Percentiles rank a stretch among this genome's conserved stretches.
Evolutionary conservation across 495 filamentous ascomycete species (phyloP).

Genomic region (Penicillium angulare): DNA sequence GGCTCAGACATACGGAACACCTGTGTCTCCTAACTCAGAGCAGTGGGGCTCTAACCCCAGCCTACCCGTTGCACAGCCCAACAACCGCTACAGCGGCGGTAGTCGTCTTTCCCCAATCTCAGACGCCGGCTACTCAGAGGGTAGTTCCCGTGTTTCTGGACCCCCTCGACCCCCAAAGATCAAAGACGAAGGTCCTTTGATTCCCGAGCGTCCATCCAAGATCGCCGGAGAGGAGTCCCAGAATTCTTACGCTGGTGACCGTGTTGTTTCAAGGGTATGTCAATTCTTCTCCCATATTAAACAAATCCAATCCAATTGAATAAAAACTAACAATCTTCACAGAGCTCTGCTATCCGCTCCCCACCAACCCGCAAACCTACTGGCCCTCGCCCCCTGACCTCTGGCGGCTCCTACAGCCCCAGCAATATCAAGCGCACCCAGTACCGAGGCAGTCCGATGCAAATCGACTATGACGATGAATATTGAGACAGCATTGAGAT

Average conservation of each 20-base stretch:
- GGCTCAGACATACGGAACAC: slow-evolving; percentile 66
- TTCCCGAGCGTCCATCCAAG: slow-evolving; percentile 49
- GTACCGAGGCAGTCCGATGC: slow-evolving; percentile 50
- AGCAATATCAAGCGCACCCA: slow-evolving; percentile 43
- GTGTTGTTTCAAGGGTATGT: slow-evolving; percentile 43
- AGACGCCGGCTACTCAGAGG: slow-evolving; percentile 50
- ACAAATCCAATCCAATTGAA: background rate
- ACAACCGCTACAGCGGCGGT: slow-evolving; percentile 43
- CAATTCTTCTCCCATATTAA: background rate
- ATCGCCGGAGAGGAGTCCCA: slow-evolving; percentile 36
- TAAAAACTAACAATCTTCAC: slow-evolving; percentile 1
- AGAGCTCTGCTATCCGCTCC: slow-evolving; percentile 45
- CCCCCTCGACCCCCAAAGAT: slow-evolving; percentile 55
- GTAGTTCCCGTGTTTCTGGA: slow-evolving; percentile 32
- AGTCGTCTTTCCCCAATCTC: slow-evolving; percentile 54
- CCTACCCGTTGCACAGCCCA: slow-evolving; percentile 39
- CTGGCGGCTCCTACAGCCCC: slow-evolving; percentile 45
- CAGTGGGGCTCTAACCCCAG: slow-evolving; percentile 68
- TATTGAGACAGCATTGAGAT: slow-evolving; percentile 33
- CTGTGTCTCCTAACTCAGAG: slow-evolving; percentile 67
- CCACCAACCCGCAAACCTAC: slow-evolving; percentile 54
- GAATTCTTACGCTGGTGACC: slow-evolving; percentile 36
- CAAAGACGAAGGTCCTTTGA: slow-evolving; percentile 50
- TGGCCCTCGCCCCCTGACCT: slow-evolving; percentile 51
- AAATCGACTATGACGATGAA: slow-evolving; percentile 43